Conservation (phyloP, 306 rosid genomes). For the Cucurbita ficifolia region DNA sequence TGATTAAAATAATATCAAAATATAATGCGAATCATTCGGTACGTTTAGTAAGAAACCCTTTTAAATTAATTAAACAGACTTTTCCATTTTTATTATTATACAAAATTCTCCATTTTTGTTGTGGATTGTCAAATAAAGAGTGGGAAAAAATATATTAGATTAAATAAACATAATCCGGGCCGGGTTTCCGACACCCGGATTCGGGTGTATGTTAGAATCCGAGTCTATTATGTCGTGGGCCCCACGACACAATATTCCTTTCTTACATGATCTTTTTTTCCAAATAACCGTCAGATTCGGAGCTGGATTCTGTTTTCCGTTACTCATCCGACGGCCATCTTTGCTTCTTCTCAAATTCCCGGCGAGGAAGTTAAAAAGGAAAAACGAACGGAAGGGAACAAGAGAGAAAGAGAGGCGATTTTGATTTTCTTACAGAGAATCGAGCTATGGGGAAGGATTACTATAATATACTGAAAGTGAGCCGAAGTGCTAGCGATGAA, state of each 20-base stretch:
- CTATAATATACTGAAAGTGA: slow-evolving; percentile 84
- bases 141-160: too few relatives aligned
- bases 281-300: slow-evolving; percentile 25
- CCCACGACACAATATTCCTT: slow-evolving; percentile 12
- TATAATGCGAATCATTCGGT: not conserved
- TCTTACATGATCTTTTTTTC: not conserved
- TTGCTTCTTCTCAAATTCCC: slow-evolving; percentile 6
- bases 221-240: slow-evolving; percentile 1
- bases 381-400: not conserved
- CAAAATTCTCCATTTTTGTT: not conserved
- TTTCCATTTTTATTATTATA: not conserved
- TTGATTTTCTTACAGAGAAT: not conserved
- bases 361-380: not conserved
- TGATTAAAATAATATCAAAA: not conserved
- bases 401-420: slow-evolving; percentile 10
- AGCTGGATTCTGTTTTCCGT: slow-evolving; percentile 9
- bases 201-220: not conserved
- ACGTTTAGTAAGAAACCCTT: not conserved
- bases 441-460: slow-evolving; percentile 64
- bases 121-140: not conserved
- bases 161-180: too few relatives aligned
- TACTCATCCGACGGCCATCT: slow-evolving; percentile 11
- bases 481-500: slow-evolving; percentile 67
- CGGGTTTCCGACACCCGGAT: not conserved
- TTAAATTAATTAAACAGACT: not conserved